phyloP scores from a whole-genome alignment of 345 rosid species.

The Euphorbia lathyris region DNA sequence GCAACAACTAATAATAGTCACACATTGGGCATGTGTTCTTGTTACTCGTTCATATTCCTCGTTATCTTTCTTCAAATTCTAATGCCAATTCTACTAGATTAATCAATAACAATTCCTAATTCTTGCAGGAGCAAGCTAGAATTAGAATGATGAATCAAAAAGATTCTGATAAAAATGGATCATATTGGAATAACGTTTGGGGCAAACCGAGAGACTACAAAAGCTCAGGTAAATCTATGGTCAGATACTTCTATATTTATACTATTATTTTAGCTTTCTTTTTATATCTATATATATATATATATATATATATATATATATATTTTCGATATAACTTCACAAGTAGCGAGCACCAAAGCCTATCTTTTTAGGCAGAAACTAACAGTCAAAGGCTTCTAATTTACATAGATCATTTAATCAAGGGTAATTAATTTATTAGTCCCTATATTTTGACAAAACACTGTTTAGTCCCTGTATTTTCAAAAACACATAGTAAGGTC shows the following conservation, averaged over 20 bases:
- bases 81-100: neutral
- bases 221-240: slow-evolving; percentile 49
- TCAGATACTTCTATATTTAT: neutral
- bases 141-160: slow-evolving; percentile 65
- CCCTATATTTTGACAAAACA: too few species aligned
- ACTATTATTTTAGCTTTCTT: neutral
- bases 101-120: neutral
- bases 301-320: too few species aligned
- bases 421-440: too few species aligned
- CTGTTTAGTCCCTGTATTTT: too few species aligned
- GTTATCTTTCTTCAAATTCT: neutral
- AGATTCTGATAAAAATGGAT: slow-evolving; percentile 40
- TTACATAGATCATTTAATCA: neutral
- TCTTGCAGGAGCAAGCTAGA: slow-evolving; percentile 67
- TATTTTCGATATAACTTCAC: neutral
- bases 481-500: too few species aligned
- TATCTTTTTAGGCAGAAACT: neutral
- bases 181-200: slow-evolving; percentile 80
- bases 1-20: neutral
- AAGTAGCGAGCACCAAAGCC: neutral
- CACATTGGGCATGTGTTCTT: neutral
- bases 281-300: too few species aligned
- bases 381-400: neutral
- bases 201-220: slow-evolving; percentile 44
- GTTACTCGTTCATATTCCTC: neutral